phyloP scores from a whole-genome alignment of 140 eudicot species.

The Cichorium intybus region DNA sequence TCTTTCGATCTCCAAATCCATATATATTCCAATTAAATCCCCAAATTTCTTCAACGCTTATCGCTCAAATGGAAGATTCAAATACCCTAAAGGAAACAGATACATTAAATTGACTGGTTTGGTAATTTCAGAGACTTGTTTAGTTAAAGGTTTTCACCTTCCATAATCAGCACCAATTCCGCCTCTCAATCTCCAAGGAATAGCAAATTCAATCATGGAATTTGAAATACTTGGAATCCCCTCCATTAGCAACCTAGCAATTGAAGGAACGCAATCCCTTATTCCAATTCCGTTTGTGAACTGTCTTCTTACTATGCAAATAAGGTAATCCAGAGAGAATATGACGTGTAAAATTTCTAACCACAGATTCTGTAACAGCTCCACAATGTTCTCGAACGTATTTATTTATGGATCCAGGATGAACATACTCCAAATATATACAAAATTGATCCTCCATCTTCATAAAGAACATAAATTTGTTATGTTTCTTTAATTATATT shows the following conservation, averaged over 20 bases:
- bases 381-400: constrained; percentile 74
- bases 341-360: constrained; percentile 90
- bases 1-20: constrained; percentile 1
- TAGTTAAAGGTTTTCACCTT: too few relatives aligned
- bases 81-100: constrained; percentile 15
- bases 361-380: constrained; percentile 83
- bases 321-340: constrained; percentile 83
- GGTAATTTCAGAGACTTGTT: too few relatives aligned
- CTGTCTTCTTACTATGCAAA: constrained; percentile 77
- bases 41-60: background rate
- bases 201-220: too few relatives aligned
- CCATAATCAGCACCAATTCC: too few relatives aligned
- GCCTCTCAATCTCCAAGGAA: too few relatives aligned
- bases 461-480: constrained; percentile 6
- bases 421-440: constrained; percentile 89
- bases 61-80: constrained; percentile 5
- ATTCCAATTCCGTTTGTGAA: too few relatives aligned
- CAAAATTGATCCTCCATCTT: constrained; percentile 80
- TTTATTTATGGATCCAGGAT: constrained; percentile 81
- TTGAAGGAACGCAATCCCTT: too few relatives aligned
- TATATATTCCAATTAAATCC: constrained; percentile 1
- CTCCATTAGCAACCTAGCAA: too few relatives aligned
- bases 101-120: too few relatives aligned
- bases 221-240: too few relatives aligned
- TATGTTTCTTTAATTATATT: too few relatives aligned